phyloP scores from a whole-genome alignment of 2,329 filamentous ascomycete species.

The Daldinia sp. region DNA sequence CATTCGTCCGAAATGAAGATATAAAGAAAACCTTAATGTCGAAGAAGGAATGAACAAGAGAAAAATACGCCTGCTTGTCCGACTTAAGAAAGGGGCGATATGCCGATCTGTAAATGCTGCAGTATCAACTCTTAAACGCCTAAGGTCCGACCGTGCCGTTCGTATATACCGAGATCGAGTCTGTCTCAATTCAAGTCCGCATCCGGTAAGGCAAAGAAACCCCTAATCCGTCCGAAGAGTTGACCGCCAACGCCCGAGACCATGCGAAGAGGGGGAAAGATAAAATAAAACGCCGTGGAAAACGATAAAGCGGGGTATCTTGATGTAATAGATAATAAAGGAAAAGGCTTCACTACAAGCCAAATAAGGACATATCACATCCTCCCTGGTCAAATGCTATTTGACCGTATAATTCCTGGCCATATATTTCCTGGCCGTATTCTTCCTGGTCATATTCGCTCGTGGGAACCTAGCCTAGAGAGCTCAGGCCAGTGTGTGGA shows the following conservation, averaged over 20 bases:
- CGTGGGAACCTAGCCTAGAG: neutral
- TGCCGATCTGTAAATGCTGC: neutral
- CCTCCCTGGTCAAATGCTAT: neutral
- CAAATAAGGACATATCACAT: neutral
- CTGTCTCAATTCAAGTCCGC: neutral
- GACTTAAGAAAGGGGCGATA: neutral
- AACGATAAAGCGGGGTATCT: constrained; percentile 1
- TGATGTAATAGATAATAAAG: neutral
- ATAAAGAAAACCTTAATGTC: neutral
- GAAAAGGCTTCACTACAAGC: neutral
- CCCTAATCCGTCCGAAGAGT: neutral
- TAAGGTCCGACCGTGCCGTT: neutral
- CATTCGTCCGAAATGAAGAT: too few relatives aligned
- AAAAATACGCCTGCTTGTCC: neutral
- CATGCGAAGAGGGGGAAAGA: neutral
- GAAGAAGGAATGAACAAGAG: neutral
- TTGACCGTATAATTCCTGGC: neutral
- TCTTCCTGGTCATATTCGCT: neutral
- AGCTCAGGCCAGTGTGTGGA: neutral
- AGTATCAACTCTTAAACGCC: neutral
- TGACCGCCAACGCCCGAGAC: neutral
- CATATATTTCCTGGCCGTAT: neutral
- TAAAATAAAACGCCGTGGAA: neutral
- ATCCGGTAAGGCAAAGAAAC: neutral
- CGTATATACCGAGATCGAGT: neutral